These are phyloP conservation scores for Arxiozyma telluris DNA, from an alignment of 1,139 yeast genomes.

Conservation along the genomic window DNA sequence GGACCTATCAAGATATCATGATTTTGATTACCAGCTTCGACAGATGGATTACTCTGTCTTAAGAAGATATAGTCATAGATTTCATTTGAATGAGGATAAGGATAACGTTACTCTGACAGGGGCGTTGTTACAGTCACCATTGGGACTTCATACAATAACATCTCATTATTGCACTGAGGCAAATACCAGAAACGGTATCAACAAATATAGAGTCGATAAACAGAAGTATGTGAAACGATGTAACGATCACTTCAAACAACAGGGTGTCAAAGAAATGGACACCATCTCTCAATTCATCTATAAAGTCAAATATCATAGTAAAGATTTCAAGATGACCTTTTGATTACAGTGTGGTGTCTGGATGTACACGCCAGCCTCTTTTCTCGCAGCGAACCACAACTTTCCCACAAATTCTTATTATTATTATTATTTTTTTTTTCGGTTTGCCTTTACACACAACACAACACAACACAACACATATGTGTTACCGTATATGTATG, in stretches of 20 bases:
- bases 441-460: background rate
- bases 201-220: constrained; percentile 13
- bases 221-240: background rate
- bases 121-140: constrained; percentile 25
- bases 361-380: background rate
- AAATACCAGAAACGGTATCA: constrained; percentile 4
- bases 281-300: constrained; percentile 31
- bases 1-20: background rate
- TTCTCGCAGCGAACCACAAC: no score
- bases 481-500: background rate
- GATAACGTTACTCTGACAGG: constrained; percentile 29
- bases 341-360: background rate
- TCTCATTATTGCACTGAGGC: constrained; percentile 3
- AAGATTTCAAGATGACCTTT: constrained; percentile 27
- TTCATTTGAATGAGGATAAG: constrained; percentile 15
- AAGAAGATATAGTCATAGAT: constrained; percentile 29
- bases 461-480: no score
- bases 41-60: constrained; percentile 22
- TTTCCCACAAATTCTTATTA: no score
- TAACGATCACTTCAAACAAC: constrained; percentile 20
- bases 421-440: no score
- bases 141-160: constrained; percentile 28
- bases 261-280: constrained; percentile 25
- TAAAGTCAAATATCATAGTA: constrained; percentile 27
- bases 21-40: constrained; percentile 17